These are phyloP conservation scores for Hymenochaete sp. DNA, from an alignment of 1,284 basidiomycete species.

Conservation along the genomic window DNA sequence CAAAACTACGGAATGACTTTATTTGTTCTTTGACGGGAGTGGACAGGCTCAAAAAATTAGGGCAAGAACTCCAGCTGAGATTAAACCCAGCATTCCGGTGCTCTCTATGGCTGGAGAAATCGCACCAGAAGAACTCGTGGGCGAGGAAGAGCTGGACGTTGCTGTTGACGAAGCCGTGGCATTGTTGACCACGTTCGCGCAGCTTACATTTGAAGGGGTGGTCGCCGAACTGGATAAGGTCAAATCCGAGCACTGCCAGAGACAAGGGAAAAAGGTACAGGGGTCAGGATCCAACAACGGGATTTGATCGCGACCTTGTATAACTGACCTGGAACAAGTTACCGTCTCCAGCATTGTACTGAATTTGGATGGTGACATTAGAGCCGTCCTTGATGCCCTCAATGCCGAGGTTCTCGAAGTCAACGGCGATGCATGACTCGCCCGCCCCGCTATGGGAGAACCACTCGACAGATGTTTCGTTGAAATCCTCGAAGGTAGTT, in stretches of 20 bases:
- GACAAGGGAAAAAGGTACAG: too few relatives aligned
- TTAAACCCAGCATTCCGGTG: too few relatives aligned
- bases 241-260: conserved; percentile 73
- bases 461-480: conserved; percentile 39
- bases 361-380: conserved; percentile 54
- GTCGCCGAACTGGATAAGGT: conserved; percentile 45
- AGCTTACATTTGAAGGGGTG: conserved; percentile 32
- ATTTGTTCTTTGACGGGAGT: too few relatives aligned
- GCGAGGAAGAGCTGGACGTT: conserved; percentile 1
- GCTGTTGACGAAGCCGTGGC: conserved; percentile 4
- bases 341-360: conserved; percentile 60
- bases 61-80: too few relatives aligned
- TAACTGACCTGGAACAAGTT: conserved; percentile 51
- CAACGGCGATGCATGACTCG: conserved; percentile 50
- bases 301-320: too few relatives aligned
- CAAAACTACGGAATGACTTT: too few relatives aligned
- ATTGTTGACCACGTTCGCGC: conserved; percentile 21
- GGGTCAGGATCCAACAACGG: too few relatives aligned
- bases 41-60: too few relatives aligned
- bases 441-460: conserved; percentile 47
- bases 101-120: too few relatives aligned
- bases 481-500: conserved; percentile 52
- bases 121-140: conserved; percentile 8
- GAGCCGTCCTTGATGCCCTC: conserved; percentile 43
- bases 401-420: conserved; percentile 43